Conservation (phyloP, 345 rosid species). For the Cardamine chenopodiifolia region DNA sequence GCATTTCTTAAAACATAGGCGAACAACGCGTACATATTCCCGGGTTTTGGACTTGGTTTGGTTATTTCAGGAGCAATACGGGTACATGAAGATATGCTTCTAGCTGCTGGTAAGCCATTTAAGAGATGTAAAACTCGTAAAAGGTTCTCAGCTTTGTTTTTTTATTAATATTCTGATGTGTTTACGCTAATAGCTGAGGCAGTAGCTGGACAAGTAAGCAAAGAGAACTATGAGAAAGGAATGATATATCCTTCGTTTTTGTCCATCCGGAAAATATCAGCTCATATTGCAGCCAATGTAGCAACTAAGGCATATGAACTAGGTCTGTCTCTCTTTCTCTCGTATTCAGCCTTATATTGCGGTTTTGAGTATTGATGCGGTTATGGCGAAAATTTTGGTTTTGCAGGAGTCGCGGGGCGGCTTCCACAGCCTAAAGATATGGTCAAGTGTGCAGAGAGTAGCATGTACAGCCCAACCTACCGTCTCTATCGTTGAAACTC, state of each 20-base stretch:
- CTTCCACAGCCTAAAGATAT: conserved; percentile 81
- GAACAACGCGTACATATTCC: conserved; percentile 92
- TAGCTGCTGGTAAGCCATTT: conserved; percentile 72
- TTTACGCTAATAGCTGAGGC: conserved; percentile 67
- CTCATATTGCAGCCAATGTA: conserved; percentile 88
- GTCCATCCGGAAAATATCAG: conserved; percentile 82
- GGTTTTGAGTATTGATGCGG: background rate
- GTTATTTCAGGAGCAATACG: conserved; percentile 85
- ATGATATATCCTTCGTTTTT: conserved; percentile 86
- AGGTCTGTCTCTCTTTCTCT: conserved; percentile 48
- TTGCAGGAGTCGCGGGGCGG: conserved; percentile 79
- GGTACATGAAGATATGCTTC: conserved; percentile 83
- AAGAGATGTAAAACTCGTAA: background rate
- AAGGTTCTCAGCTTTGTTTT: background rate
- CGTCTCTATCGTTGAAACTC: conserved; percentile 57
- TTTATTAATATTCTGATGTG: background rate
- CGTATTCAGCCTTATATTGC: background rate
- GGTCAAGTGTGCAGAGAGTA: conserved; percentile 77
- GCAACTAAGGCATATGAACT: conserved; percentile 94
- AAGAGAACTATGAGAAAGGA: conserved; percentile 74
- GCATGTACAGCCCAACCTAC: conserved; percentile 90
- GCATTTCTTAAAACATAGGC: conserved; percentile 49
- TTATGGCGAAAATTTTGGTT: background rate
- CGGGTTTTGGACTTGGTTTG: conserved; percentile 89
- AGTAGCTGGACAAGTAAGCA: conserved; percentile 74